These are phyloP conservation scores for Chaetomiaceae sp. DNA, from an alignment of 2,329 filamentous ascomycete species.

Conservation along the genomic window DNA sequence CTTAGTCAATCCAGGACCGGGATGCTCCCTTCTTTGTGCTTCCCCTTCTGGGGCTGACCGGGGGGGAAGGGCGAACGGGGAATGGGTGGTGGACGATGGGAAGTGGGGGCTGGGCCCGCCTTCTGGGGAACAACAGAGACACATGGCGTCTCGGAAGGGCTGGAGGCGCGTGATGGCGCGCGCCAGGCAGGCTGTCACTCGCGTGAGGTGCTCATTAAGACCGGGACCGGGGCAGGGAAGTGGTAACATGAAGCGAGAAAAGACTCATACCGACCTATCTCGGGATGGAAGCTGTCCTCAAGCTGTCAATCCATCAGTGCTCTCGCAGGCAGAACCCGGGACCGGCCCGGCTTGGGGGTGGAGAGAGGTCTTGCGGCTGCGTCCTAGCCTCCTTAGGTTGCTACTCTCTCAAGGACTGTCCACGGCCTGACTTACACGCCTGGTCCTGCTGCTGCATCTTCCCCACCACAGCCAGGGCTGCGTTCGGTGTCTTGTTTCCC, in stretches of 20 bases:
- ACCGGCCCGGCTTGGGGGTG: constrained; percentile 1
- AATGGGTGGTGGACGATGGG: no score
- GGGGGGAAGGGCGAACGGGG: no score
- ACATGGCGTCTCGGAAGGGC: constrained; percentile 11
- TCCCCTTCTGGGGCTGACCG: constrained; percentile 4
- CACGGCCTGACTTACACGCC: constrained; percentile 8
- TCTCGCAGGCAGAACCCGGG: constrained; percentile 21
- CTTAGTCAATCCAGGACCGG: constrained; percentile 4
- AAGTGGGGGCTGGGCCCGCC: no score
- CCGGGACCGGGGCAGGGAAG: not conserved
- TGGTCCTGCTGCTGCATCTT: not conserved
- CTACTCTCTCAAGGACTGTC: not conserved
- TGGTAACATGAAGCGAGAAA: constrained; percentile 10
- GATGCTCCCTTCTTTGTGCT: constrained; percentile 9
- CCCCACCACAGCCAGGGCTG: not conserved
- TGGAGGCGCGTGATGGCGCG: constrained; percentile 15
- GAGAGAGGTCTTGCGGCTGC: not conserved
- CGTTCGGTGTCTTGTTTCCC: not conserved
- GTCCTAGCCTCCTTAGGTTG: not conserved
- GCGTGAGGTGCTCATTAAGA: constrained; percentile 2
- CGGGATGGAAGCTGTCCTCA: constrained; percentile 9
- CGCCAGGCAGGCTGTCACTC: constrained; percentile 1
- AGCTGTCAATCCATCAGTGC: constrained; percentile 7
- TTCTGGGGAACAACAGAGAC: not conserved
- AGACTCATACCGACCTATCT: constrained; percentile 17